These are phyloP conservation scores for Fraxinus albicans DNA, from an alignment of 305 asterid species.

Conservation along the genomic window DNA sequence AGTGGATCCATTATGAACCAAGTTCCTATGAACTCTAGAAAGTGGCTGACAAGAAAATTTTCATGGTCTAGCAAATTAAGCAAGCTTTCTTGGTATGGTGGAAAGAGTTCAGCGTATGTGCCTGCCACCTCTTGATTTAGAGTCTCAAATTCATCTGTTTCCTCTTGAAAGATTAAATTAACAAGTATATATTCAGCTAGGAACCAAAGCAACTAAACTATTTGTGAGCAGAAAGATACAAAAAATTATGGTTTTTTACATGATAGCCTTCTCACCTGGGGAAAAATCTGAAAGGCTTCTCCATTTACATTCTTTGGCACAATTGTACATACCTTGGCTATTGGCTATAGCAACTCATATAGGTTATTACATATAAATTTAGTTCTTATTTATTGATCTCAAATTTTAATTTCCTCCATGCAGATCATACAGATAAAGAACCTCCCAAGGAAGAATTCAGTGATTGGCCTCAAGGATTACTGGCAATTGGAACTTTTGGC, in stretches of 20 bases:
- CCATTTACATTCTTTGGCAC: neutral
- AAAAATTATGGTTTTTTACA: neutral
- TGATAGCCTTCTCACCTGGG: neutral
- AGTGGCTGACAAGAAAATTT: neutral
- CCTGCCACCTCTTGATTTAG: neutral
- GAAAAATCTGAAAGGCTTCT: neutral
- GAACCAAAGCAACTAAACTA: neutral
- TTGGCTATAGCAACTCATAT: neutral
- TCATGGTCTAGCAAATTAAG: neutral
- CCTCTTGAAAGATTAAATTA: neutral
- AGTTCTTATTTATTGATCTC: neutral
- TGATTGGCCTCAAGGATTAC: slow-evolving; percentile 69
- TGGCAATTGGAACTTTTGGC: slow-evolving; percentile 85
- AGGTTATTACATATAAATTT: neutral
- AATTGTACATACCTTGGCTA: neutral
- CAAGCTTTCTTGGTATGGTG: neutral
- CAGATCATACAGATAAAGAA: slow-evolving; percentile 47
- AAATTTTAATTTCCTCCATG: neutral
- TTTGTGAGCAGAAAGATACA: neutral
- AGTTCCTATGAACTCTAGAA: neutral
- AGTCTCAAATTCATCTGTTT: neutral
- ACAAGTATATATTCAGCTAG: neutral
- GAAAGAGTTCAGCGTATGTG: neutral
- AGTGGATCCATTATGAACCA: too few relatives aligned
- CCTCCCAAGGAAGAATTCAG: slow-evolving; percentile 56